These are phyloP conservation scores for Aspergillus melleus DNA, from an alignment of 2,329 filamentous ascomycete species.

Conservation along the genomic window DNA sequence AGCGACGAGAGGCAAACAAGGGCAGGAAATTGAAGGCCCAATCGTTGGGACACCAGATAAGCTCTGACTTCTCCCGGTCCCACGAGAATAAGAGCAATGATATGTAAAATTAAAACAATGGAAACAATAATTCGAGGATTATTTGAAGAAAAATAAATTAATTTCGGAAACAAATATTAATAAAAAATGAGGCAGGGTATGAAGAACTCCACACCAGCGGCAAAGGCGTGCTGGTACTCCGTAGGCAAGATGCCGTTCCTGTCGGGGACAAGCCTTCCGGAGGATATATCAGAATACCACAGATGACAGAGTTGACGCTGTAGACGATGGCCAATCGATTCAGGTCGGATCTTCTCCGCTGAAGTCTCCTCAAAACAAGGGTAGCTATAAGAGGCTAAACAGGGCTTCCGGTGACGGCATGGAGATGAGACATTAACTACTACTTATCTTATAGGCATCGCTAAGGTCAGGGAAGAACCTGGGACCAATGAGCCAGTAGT, in stretches of 20 bases:
- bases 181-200: constrained; percentile 1
- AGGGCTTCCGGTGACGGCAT: constrained; percentile 11
- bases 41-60: constrained; percentile 19
- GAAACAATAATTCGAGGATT: not conserved
- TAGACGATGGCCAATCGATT: constrained; percentile 10
- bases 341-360: constrained; percentile 7
- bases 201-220: constrained; percentile 15
- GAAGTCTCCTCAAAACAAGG: constrained; percentile 11
- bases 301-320: constrained; percentile 1
- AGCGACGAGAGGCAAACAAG: constrained; percentile 8
- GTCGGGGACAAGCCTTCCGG: constrained; percentile 15
- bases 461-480: constrained; percentile 9
- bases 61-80: constrained; percentile 14
- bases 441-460: constrained; percentile 1
- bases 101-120: constrained; percentile 2
- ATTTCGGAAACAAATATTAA: not conserved
- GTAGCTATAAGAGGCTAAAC: constrained; percentile 17
- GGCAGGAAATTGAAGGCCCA: constrained; percentile 7
- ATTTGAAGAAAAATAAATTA: not conserved
- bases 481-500: constrained; percentile 1
- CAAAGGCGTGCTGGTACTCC: constrained; percentile 5
- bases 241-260: constrained; percentile 14
- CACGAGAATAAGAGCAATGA: constrained; percentile 4
- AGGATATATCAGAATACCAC: constrained; percentile 8
- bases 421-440: constrained; percentile 15